Percentiles rank a stretch among this genome's conserved stretches.
phyloP scores from a whole-genome alignment of 2,329 filamentous ascomycete genomes.

The Colletotrichum sp. region DNA sequence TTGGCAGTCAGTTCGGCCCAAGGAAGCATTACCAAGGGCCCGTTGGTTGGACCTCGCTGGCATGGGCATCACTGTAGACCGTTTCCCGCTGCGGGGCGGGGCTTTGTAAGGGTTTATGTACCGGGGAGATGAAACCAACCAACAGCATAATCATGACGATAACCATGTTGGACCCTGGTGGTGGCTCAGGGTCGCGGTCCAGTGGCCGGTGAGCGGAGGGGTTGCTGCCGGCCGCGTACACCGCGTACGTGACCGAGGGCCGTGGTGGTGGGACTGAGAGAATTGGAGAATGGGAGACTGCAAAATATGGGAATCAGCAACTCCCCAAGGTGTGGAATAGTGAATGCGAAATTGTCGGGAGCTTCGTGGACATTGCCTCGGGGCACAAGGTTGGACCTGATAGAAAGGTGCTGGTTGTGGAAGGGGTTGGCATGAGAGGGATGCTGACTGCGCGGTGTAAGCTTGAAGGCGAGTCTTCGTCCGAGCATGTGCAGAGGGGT shows the following conservation, averaged over 20 bases:
- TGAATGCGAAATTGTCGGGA: not conserved
- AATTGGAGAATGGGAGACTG: not conserved
- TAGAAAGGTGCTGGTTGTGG: not conserved
- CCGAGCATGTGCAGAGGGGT: not conserved
- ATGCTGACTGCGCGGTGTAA: conserved; percentile 4
- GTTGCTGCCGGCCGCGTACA: conserved; percentile 15
- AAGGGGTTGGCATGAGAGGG: not conserved
- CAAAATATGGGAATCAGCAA: not conserved
- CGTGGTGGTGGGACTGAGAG: not conserved
- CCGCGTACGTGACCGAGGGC: not conserved
- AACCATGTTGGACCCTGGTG: not conserved
- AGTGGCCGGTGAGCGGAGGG: not conserved
- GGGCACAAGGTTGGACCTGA: not conserved
- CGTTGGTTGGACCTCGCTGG: not conserved
- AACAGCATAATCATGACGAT: not conserved
- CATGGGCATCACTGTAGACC: not conserved
- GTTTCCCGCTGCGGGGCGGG: not conserved
- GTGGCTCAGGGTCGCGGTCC: not conserved
- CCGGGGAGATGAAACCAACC: not conserved
- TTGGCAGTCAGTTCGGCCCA: not conserved
- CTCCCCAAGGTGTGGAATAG: not conserved
- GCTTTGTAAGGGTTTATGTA: not conserved
- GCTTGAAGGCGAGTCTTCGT: not conserved
- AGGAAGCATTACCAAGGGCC: not conserved
- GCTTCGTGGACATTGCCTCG: not conserved